Evolutionary conservation across 805 yeast genomes (phyloP), one percentile per base, ranked within the genome.

Genomic region (Ogataea chonburiensis): DNA sequence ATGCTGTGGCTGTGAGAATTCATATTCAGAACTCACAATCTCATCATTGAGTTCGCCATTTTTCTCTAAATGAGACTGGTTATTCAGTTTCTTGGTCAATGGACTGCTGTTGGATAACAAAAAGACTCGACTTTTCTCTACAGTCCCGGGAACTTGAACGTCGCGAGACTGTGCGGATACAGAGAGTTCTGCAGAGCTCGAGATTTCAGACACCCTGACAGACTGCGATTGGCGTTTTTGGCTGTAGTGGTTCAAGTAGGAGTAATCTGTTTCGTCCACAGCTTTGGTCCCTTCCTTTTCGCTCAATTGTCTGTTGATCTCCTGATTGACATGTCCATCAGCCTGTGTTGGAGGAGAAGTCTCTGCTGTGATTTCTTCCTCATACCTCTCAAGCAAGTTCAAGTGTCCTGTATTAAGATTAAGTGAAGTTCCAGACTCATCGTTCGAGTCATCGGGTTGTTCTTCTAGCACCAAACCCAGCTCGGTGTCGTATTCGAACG

Each of bases 401-500:
- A 28, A 17, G 24, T 36, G 38, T 3, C 42, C 40, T 9, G 52
- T 45, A 24, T 50, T 41, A 10, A 55, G 37, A 19, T 58, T 55
- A 12, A 58, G 22, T 9, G 42, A 41, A 5, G 50, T 41, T 7
- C 49, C 52, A 5, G 61, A 56, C 15, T 41, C 53, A 21, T 46
- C 52, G 5, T 28, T 37, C 5, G 45, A 31, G 14, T 46, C 52
- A 5, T 45, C 49, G 5, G 33, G 42, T 15, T 46, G 40, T 13
- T 40, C 49, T 16, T 43, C 50, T 13, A 58, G 24, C 3, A 58
- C 52, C 10, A 58, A 38, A 1, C 62, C 63, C 8, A 43, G 28
- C 17, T 55, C 56, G 1, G 53, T 40, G 24, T 55, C 60, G 36
- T 45, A 50, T 29, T 52, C 59, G 28, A 50, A 35, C 1, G 49